Evolutionary conservation across 495 filamentous ascomycete species (phyloP).

Genomic region (Lasiosphaeria ovina): DNA sequence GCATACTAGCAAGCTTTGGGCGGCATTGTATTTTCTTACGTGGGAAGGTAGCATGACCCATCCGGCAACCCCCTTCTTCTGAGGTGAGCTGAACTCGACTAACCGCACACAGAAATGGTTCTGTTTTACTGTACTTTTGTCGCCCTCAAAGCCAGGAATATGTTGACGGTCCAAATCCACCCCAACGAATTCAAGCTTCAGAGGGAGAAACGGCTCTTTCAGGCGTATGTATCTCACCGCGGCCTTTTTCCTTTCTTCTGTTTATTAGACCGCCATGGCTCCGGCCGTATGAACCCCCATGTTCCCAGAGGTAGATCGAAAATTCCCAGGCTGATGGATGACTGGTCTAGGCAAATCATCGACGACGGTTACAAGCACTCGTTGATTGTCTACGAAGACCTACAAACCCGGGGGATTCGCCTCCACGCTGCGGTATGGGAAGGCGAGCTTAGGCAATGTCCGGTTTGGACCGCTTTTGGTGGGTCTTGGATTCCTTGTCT

Average conservation of each 20-base stretch:
- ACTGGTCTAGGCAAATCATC: slow-evolving; percentile 58
- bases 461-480: slow-evolving; percentile 76
- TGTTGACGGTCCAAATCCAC: slow-evolving; percentile 46
- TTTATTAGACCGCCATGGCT: background rate
- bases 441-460: slow-evolving; percentile 50
- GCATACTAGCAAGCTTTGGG: slow-evolving; percentile 48
- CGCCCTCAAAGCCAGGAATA: slow-evolving; percentile 69
- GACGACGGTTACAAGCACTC: slow-evolving; percentile 70
- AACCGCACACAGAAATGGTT: slow-evolving; percentile 58
- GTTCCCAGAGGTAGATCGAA: background rate
- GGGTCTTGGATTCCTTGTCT: slow-evolving; percentile 14
- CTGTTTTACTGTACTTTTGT: slow-evolving; percentile 76
- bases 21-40: slow-evolving; percentile 50
- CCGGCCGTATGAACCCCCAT: too few relatives aligned
- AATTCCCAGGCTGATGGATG: background rate
- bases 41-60: slow-evolving; percentile 47
- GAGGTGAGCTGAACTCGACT: background rate
- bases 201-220: slow-evolving; percentile 65
- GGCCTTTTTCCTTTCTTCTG: background rate
- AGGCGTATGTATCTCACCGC: slow-evolving; percentile 53
- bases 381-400: slow-evolving; percentile 69
- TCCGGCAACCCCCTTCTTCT: background rate
- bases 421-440: slow-evolving; percentile 52
- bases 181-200: slow-evolving; percentile 60
- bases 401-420: slow-evolving; percentile 57